phyloP scores from a whole-genome alignment of 2,329 filamentous ascomycete genomes.

The Hypoxylon sp. region DNA sequence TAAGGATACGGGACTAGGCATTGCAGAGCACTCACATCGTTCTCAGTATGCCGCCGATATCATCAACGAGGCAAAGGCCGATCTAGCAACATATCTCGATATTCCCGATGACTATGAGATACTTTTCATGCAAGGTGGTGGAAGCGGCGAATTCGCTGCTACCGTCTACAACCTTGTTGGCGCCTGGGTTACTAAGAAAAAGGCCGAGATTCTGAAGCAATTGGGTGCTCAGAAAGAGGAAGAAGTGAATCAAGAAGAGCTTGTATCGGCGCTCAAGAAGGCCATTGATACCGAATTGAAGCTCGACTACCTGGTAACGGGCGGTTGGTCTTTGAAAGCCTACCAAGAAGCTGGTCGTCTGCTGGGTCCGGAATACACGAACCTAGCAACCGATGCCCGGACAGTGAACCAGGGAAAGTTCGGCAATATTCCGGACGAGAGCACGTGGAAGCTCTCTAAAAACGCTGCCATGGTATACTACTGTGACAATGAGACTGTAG shows the following conservation, averaged over 20 bases:
- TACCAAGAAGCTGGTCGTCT: constrained; percentile 84
- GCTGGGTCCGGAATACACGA: constrained; percentile 82
- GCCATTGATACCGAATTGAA: constrained; percentile 78
- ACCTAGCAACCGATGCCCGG: constrained; percentile 79
- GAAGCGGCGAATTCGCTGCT: constrained; percentile 87
- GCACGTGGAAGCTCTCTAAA: constrained; percentile 79
- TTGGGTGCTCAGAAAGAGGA: constrained; percentile 61
- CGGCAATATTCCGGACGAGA: constrained; percentile 82
- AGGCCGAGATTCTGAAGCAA: constrained; percentile 69
- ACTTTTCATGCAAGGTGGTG: constrained; percentile 88
- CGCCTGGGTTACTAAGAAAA: constrained; percentile 81
- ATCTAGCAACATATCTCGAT: constrained; percentile 79
- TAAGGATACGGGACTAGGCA: constrained; percentile 82
- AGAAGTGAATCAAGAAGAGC: constrained; percentile 65
- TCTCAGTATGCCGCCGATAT: constrained; percentile 83
- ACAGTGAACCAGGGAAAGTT: constrained; percentile 83
- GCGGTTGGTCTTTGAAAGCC: constrained; percentile 91
- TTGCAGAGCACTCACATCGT: constrained; percentile 92
- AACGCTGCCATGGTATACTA: constrained; percentile 84
- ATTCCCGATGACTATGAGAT: constrained; percentile 90
- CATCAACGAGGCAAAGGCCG: constrained; percentile 81
- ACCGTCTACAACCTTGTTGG: constrained; percentile 86
- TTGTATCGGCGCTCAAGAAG: constrained; percentile 71
- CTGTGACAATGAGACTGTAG: constrained; percentile 94
- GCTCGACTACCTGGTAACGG: constrained; percentile 91